These are phyloP conservation scores for Castanea sativa DNA, from an alignment of 306 rosid genomes.

Conservation along the genomic window DNA sequence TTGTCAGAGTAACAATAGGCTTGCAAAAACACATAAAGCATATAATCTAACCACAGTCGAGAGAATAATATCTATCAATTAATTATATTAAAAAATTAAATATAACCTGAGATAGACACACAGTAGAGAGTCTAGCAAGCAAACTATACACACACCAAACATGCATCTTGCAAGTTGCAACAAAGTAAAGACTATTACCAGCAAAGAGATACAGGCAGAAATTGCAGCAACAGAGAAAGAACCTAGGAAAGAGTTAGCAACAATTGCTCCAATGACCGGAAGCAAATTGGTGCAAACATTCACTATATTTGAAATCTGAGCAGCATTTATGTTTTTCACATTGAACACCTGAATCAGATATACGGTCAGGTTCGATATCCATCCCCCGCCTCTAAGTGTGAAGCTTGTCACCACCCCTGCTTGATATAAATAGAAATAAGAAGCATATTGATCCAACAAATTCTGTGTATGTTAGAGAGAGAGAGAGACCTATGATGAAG, in stretches of 20 bases:
- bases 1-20: no score
- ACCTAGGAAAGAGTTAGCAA: slow-evolving; percentile 49
- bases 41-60: no score
- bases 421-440: background rate
- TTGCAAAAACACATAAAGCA: no score
- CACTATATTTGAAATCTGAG: slow-evolving; percentile 36
- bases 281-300: slow-evolving; percentile 29
- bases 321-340: slow-evolving; percentile 43
- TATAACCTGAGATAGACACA: no score
- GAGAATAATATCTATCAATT: no score
- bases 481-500: slow-evolving; percentile 32
- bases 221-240: slow-evolving; percentile 37
- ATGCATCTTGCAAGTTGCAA: background rate
- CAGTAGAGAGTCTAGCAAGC: no score
- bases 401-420: slow-evolving; percentile 30
- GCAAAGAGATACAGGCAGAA: slow-evolving; percentile 19
- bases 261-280: slow-evolving; percentile 47
- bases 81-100: no score
- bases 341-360: slow-evolving; percentile 40
- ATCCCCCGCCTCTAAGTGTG: slow-evolving; percentile 32
- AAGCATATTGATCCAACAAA: no score
- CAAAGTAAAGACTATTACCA: slow-evolving; percentile 8
- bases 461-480: background rate
- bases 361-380: slow-evolving; percentile 36
- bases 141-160: background rate